Percentiles rank a stretch among this genome's conserved stretches.
Evolutionary conservation across 768 basidiomycete genomes (phyloP).

Genomic region (Lactarius vividus): DNA sequence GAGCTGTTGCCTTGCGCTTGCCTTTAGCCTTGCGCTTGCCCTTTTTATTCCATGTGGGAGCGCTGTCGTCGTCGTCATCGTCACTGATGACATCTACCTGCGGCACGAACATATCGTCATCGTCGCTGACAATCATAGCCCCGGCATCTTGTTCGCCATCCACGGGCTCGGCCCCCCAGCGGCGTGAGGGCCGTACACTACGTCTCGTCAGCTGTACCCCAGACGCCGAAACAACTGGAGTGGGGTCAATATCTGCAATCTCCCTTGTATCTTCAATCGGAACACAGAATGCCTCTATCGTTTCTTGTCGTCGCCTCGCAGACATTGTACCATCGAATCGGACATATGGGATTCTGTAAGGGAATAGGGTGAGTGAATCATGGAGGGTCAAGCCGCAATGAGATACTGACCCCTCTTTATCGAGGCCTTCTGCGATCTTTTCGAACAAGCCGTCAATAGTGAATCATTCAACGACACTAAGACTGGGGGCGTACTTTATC

Average conservation of each 20-base stretch:
- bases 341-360: slow-evolving; percentile 62
- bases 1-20: slow-evolving; percentile 28
- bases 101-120: slow-evolving; percentile 37
- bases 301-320: slow-evolving; percentile 73
- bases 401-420: slow-evolving; percentile 54
- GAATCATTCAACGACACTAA: neutral
- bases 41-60: slow-evolving; percentile 27
- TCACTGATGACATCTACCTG: slow-evolving; percentile 29
- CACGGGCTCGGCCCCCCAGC: neutral
- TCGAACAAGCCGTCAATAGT: neutral
- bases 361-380: slow-evolving; percentile 2
- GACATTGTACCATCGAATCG: slow-evolving; percentile 87
- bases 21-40: slow-evolving; percentile 29
- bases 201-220: slow-evolving; percentile 25
- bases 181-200: slow-evolving; percentile 7
- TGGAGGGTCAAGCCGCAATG: neutral
- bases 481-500: slow-evolving; percentile 54
- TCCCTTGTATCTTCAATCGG: slow-evolving; percentile 44
- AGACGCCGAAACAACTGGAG: slow-evolving; percentile 14
- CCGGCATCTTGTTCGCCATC: slow-evolving; percentile 18
- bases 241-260: slow-evolving; percentile 16
- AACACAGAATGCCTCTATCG: slow-evolving; percentile 69
- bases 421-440: slow-evolving; percentile 68
- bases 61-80: slow-evolving; percentile 8
- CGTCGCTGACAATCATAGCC: slow-evolving; percentile 23